phyloP scores from a whole-genome alignment of 768 basidiomycete species.

The Termitomyces sp. region DNA sequence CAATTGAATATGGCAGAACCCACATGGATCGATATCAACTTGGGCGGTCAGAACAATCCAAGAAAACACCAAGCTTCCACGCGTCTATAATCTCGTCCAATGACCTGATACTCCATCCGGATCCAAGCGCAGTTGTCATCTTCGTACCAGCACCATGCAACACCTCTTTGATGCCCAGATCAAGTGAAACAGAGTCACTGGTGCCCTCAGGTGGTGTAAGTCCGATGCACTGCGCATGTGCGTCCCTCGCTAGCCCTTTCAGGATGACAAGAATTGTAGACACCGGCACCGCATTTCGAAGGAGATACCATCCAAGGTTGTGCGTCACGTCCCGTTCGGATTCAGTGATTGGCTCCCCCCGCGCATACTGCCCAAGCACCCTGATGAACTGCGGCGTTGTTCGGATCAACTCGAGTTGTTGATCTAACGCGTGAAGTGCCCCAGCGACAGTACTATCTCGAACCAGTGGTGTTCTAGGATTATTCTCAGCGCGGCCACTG shows the following conservation, averaged over 20 bases:
- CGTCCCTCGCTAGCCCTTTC: constrained; percentile 58
- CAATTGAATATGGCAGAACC: not conserved
- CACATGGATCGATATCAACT: not conserved
- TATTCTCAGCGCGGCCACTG: constrained; percentile 67
- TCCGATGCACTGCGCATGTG: constrained; percentile 52
- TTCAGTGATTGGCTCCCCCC: constrained; percentile 41
- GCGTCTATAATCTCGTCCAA: constrained; percentile 61
- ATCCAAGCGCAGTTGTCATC: constrained; percentile 64
- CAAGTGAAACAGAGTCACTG: constrained; percentile 29
- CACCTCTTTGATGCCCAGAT: constrained; percentile 74
- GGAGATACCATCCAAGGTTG: constrained; percentile 67
- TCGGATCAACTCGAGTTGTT: constrained; percentile 47
- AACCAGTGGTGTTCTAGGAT: constrained; percentile 62
- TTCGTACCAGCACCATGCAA: constrained; percentile 83
- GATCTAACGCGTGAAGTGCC: constrained; percentile 59
- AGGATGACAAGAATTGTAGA: constrained; percentile 64
- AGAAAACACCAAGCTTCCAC: constrained; percentile 37
- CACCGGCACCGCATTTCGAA: constrained; percentile 66
- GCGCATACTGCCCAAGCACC: constrained; percentile 52
- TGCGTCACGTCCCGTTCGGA: constrained; percentile 29
- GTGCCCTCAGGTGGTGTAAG: constrained; percentile 52
- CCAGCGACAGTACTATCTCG: constrained; percentile 71
- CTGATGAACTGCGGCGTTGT: constrained; percentile 34
- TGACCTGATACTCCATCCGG: constrained; percentile 71
- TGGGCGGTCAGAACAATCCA: not conserved